These are phyloP conservation scores for Irpex sp. DNA, from an alignment of 1,284 basidiomycete genomes.

Conservation along the genomic window DNA sequence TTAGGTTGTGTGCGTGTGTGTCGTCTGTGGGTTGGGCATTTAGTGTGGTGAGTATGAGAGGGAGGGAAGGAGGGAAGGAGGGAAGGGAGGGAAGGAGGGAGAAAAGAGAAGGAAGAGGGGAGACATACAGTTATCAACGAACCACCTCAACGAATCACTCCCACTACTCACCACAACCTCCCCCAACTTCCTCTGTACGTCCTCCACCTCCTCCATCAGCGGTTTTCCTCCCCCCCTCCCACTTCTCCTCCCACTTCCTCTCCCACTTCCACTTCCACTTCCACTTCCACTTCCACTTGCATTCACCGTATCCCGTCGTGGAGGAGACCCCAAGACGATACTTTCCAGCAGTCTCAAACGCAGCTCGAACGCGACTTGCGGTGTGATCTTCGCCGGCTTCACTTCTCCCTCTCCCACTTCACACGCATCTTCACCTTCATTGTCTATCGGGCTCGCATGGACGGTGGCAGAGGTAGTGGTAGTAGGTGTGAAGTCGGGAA, in stretches of 20 bases:
- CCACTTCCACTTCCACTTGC: too few species aligned
- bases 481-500: neutral
- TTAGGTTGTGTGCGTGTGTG: constrained; percentile 65
- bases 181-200: constrained; percentile 52
- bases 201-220: constrained; percentile 50
- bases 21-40: too few species aligned
- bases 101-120: too few species aligned
- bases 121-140: constrained; percentile 65
- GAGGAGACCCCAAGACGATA: constrained; percentile 52
- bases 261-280: too few species aligned
- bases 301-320: too few species aligned
- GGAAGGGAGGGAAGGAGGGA: neutral
- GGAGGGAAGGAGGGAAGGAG: neutral
- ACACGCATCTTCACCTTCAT: too few species aligned
- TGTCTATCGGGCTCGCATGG: too few species aligned
- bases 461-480: too few species aligned
- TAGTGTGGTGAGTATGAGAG: too few species aligned
- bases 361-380: constrained; percentile 62
- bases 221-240: constrained; percentile 36
- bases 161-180: constrained; percentile 50
- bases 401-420: neutral
- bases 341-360: constrained; percentile 74
- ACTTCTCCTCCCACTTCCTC: too few species aligned
- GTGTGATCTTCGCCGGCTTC: constrained; percentile 34
- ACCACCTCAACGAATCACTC: constrained; percentile 57